A percentile compares a stretch with the other conserved stretches of the same genome.
phyloP scores from a whole-genome alignment of 306 rosid genomes.

The Abrus precatorius region DNA sequence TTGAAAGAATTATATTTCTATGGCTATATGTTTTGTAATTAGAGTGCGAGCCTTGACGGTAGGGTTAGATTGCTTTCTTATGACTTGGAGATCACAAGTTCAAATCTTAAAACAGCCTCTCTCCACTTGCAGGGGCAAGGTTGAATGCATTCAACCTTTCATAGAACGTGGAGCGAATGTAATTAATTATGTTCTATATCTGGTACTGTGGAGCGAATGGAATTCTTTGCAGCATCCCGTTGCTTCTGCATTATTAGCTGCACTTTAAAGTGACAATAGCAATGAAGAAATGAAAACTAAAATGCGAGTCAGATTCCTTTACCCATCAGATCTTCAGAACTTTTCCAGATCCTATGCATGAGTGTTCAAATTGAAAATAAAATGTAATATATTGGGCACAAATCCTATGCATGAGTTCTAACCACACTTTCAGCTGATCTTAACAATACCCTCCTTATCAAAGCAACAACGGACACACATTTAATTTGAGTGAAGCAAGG shows the following conservation, averaged over 20 bases:
- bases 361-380: slow-evolving; percentile 30
- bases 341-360: slow-evolving; percentile 72
- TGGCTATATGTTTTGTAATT: slow-evolving; percentile 21
- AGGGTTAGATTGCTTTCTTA: too few relatives aligned
- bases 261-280: slow-evolving; percentile 89
- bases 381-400: slow-evolving; percentile 65
- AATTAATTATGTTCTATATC: too few relatives aligned
- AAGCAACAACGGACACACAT: too few relatives aligned
- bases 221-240: slow-evolving; percentile 94
- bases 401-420: slow-evolving; percentile 86
- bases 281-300: slow-evolving; percentile 61
- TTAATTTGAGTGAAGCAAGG: not conserved
- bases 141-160: too few relatives aligned
- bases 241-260: slow-evolving; percentile 94
- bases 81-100: too few relatives aligned
- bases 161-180: too few relatives aligned
- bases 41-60: too few relatives aligned
- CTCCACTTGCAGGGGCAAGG: too few relatives aligned
- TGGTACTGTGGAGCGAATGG: slow-evolving; percentile 64
- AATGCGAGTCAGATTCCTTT: slow-evolving; percentile 69
- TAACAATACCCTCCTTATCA: not conserved
- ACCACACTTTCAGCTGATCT: too few relatives aligned
- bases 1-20: slow-evolving; percentile 8
- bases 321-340: slow-evolving; percentile 73
- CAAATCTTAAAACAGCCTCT: too few relatives aligned